phyloP scores from a whole-genome alignment of 176 grass and related monocot genomes.

The Oryza officinalis region DNA sequence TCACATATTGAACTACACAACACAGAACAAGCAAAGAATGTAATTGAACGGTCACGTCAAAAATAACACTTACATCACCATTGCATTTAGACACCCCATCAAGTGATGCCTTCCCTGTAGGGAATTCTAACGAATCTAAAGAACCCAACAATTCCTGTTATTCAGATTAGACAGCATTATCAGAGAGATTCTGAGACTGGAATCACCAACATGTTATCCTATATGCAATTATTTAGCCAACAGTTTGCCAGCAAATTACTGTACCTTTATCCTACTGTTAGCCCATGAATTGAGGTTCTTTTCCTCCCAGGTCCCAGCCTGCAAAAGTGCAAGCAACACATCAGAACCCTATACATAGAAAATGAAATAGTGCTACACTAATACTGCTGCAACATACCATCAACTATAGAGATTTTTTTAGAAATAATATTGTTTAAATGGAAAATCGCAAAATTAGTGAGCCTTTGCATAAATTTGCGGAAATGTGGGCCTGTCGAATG shows the following conservation, averaged over 20 bases:
- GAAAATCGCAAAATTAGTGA: too few species aligned
- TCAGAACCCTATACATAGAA: background rate
- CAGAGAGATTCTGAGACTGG: background rate
- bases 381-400: background rate
- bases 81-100: constrained; percentile 88
- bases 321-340: constrained; percentile 37
- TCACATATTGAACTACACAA: constrained; percentile 5
- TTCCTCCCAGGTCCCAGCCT: constrained; percentile 99
- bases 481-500: too few species aligned
- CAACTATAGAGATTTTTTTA: too few species aligned
- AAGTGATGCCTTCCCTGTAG: constrained; percentile 72
- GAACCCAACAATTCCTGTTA: constrained; percentile 77
- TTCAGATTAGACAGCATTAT: background rate
- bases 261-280: constrained; percentile 81
- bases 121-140: constrained; percentile 68
- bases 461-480: too few species aligned
- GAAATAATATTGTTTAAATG: too few species aligned
- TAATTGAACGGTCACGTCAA: background rate
- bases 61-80: constrained; percentile 75
- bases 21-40: background rate
- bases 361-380: background rate
- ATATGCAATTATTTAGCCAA: background rate
- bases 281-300: constrained; percentile 98
- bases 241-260: background rate
- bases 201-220: background rate